A percentile compares a stretch with the other conserved stretches of the same genome.
These are phyloP conservation scores for Gymnopus androsaceus DNA, from an alignment of 1,284 basidiomycete genomes.

Conservation along the genomic window DNA sequence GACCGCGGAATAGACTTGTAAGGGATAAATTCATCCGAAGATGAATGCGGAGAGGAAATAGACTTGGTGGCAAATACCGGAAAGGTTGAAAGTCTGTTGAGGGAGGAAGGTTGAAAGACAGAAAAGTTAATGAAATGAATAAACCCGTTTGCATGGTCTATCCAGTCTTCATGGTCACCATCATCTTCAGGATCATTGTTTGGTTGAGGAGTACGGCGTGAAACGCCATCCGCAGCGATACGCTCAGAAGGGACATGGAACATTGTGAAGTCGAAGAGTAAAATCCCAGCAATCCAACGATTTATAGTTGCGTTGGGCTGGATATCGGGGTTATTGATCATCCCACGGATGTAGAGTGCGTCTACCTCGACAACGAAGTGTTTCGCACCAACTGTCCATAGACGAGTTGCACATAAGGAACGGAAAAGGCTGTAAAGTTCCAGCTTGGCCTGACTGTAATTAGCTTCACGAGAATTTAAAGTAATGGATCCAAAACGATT, in stretches of 20 bases:
- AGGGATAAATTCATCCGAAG: not conserved
- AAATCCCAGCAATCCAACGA: slow-evolving; percentile 37
- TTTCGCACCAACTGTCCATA: no score
- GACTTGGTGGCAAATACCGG: not conserved
- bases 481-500: slow-evolving; percentile 32
- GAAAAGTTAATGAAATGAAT: not conserved
- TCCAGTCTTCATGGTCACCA: not conserved
- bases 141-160: no score
- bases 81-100: not conserved
- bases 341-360: no score
- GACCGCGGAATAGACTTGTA: not conserved
- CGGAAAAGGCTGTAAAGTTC: slow-evolving; percentile 36
- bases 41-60: no score
- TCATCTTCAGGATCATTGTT: slow-evolving; percentile 1
- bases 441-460: slow-evolving; percentile 36
- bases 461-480: slow-evolving; percentile 29
- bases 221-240: slow-evolving; percentile 33
- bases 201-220: slow-evolving; percentile 24
- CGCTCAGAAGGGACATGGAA: slow-evolving; percentile 33
- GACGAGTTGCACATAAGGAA: no score
- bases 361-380: no score
- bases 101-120: not conserved
- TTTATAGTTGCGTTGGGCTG: slow-evolving; percentile 39
- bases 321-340: slow-evolving; percentile 38
- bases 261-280: no score